These are phyloP conservation scores for Penstemon barbatus DNA, from an alignment of 257 asterid species.

Conservation along the genomic window DNA sequence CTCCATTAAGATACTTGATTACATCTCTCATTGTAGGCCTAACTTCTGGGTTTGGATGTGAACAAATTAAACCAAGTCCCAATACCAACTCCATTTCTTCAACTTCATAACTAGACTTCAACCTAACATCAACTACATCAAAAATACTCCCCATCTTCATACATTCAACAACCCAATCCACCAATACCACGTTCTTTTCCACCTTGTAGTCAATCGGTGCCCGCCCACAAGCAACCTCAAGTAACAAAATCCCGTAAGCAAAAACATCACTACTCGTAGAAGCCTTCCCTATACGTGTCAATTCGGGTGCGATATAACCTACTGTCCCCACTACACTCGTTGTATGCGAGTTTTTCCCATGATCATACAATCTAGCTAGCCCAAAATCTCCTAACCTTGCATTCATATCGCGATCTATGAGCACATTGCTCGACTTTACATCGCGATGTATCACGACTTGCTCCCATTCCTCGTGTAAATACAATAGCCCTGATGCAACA, in stretches of 20 bases:
- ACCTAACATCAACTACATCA: constrained; percentile 29
- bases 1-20: no score
- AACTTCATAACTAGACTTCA: constrained; percentile 8
- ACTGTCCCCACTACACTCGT: constrained; percentile 40
- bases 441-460: constrained; percentile 41
- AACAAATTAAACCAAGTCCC: constrained; percentile 33
- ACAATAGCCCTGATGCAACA: constrained; percentile 41
- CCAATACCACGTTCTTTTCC: constrained; percentile 23
- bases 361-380: constrained; percentile 35
- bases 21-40: no score
- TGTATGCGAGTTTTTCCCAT: constrained; percentile 34
- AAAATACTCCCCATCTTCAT: constrained; percentile 28
- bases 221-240: constrained; percentile 30
- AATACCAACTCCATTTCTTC: constrained; percentile 25
- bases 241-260: constrained; percentile 36
- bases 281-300: constrained; percentile 36
- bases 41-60: neutral
- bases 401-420: constrained; percentile 35
- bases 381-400: constrained; percentile 40
- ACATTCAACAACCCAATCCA: constrained; percentile 30
- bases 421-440: constrained; percentile 39
- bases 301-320: constrained; percentile 42
- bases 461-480: constrained; percentile 48
- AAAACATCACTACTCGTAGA: constrained; percentile 33
- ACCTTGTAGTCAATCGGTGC: constrained; percentile 31